These are phyloP conservation scores for Flagelloscypha sp. DNA, from an alignment of 768 basidiomycete species.

Conservation along the genomic window DNA sequence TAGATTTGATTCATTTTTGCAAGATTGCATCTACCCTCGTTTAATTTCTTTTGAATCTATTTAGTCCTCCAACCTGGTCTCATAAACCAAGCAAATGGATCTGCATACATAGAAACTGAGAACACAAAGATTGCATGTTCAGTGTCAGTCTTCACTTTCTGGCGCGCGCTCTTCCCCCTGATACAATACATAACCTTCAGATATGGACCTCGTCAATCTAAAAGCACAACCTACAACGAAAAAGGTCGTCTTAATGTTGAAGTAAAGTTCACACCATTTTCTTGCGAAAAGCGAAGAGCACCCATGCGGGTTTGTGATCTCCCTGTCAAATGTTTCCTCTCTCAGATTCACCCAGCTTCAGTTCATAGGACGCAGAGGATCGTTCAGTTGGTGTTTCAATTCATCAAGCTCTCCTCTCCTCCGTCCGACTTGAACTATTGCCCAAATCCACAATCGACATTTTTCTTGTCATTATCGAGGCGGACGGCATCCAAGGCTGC, in stretches of 20 bases:
- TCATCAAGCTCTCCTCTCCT: conserved; percentile 76
- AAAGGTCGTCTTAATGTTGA: conserved; percentile 88
- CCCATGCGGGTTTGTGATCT: conserved; percentile 69
- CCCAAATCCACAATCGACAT: conserved; percentile 94
- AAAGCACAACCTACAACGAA: conserved; percentile 75
- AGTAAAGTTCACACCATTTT: conserved; percentile 95
- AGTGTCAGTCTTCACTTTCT: conserved; percentile 51
- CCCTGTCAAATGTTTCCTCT: conserved; percentile 6
- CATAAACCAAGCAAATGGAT: conserved; percentile 91
- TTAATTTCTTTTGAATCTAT: conserved; percentile 3
- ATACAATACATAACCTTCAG: conserved; percentile 25
- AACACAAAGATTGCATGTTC: conserved; percentile 92
- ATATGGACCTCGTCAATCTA: conserved; percentile 81
- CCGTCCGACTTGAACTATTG: conserved; percentile 81
- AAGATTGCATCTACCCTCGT: conserved; percentile 1
- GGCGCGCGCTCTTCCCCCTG: conserved; percentile 7
- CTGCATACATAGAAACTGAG: conserved; percentile 92
- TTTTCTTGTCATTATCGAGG: conserved; percentile 82
- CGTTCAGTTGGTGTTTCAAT: conserved; percentile 75
- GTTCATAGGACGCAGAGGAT: conserved; percentile 84
- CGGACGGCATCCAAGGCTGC: conserved; percentile 86
- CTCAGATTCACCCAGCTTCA: conserved; percentile 13
- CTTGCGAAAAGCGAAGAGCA: conserved; percentile 65
- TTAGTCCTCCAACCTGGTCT: conserved; percentile 85
- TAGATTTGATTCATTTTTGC: conserved; percentile 22